A percentile compares a stretch with the other conserved stretches of the same genome.
Evolutionary conservation across 345 rosid species (phyloP).

Genomic region (Aethionema arabicum): DNA sequence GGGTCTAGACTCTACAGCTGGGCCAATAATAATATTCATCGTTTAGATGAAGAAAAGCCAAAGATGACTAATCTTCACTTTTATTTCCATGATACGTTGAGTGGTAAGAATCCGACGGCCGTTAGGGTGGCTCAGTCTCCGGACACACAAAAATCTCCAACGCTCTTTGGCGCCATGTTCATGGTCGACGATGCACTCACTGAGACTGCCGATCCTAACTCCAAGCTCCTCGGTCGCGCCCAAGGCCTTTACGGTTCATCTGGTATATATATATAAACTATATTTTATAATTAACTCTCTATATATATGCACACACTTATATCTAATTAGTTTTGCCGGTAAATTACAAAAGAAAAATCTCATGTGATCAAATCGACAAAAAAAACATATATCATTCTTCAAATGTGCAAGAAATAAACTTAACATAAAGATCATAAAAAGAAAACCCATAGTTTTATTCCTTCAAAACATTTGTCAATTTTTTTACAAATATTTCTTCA

Average conservation of each 20-base stretch:
- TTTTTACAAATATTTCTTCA: too few species aligned
- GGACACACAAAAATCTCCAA: conserved; percentile 44
- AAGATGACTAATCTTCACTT: conserved; percentile 58
- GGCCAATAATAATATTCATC: conserved; percentile 31
- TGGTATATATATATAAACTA: conserved; percentile 14
- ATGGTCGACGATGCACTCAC: conserved; percentile 64
- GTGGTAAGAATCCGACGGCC: conserved; percentile 56
- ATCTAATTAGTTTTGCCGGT: too few species aligned
- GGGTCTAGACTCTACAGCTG: conserved; percentile 26
- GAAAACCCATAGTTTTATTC: too few species aligned
- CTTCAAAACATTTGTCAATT: too few species aligned
- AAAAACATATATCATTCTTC: too few species aligned
- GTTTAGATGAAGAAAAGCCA: conserved; percentile 32
- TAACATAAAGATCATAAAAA: too few species aligned
- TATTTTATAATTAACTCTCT: too few species aligned
- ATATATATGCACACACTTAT: too few species aligned
- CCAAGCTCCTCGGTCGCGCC: conserved; percentile 63
- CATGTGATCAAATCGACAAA: too few species aligned
- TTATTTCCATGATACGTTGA: conserved; percentile 66
- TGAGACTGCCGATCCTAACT: conserved; percentile 49
- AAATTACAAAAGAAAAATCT: too few species aligned
- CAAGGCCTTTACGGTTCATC: conserved; percentile 60
- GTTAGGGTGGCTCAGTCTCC: conserved; percentile 49
- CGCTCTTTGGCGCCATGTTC: conserved; percentile 47
- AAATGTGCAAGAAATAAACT: too few species aligned